Conservation (phyloP, 306 rosid genomes). For the Fragaria nilgerrensis region DNA sequence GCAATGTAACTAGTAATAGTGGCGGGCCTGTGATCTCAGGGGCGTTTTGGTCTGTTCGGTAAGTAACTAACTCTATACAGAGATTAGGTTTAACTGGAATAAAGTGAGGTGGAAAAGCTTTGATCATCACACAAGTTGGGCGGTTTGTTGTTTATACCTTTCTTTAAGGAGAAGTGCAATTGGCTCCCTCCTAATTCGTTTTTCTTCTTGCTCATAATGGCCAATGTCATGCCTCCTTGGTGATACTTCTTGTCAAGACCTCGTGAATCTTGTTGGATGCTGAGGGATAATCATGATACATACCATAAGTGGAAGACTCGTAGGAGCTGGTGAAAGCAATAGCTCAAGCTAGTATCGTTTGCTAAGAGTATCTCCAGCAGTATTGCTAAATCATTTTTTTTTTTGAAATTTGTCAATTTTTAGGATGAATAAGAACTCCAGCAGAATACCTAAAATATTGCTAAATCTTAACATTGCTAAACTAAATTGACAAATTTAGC, state of each 20-base stretch:
- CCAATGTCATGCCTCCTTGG: not conserved
- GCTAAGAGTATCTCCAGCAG: no score
- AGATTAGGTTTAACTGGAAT: not conserved
- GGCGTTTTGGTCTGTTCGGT: not conserved
- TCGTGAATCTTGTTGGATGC: not conserved
- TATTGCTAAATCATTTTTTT: no score
- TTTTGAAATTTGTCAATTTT: no score
- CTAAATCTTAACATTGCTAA: no score
- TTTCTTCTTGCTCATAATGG: not conserved
- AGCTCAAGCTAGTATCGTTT: not conserved
- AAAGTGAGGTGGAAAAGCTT: not conserved
- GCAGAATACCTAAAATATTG: no score
- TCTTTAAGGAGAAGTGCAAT: not conserved
- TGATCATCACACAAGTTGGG: not conserved
- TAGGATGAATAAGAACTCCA: no score
- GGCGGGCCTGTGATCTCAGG: not conserved
- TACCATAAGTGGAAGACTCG: not conserved
- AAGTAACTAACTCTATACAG: not conserved
- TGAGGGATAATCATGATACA: not conserved
- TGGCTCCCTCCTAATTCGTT: not conserved
- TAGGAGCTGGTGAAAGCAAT: not conserved
- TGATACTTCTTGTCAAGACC: not conserved
- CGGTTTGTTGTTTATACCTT: not conserved
- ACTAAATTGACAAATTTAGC: no score
- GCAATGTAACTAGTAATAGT: no score